Conservation (phyloP, 2,329 filamentous ascomycete genomes). For the Beauveria australis region DNA sequence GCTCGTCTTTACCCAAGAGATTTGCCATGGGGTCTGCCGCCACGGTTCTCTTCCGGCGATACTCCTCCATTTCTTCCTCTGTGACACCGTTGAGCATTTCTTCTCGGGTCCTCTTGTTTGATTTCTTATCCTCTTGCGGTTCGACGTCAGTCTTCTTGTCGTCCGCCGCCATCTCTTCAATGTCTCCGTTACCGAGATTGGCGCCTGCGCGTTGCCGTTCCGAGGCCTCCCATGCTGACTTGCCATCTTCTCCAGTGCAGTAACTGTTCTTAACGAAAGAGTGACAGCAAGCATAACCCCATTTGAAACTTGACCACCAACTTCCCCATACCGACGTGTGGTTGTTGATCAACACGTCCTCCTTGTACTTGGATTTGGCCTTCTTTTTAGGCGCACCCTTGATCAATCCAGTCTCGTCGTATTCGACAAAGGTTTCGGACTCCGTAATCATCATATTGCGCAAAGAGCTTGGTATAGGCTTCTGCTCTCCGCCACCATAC, state of each 20-base stretch:
- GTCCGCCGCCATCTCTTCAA: constrained; percentile 17
- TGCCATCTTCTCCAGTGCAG: constrained; percentile 88
- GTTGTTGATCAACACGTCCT: constrained; percentile 83
- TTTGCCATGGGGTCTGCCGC: constrained; percentile 83
- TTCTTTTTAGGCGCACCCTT: constrained; percentile 74
- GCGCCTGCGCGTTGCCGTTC: constrained; percentile 50
- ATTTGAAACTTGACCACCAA: constrained; percentile 93
- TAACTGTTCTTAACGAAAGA: constrained; percentile 94
- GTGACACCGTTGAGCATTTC: constrained; percentile 72
- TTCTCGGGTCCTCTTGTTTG: constrained; percentile 66
- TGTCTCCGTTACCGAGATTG: constrained; percentile 21
- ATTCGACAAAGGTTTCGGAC: constrained; percentile 84
- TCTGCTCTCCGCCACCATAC: constrained; percentile 63
- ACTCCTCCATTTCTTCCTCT: constrained; percentile 80
- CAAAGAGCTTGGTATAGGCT: constrained; percentile 49
- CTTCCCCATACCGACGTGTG: constrained; percentile 91
- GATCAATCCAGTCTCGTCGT: constrained; percentile 81
- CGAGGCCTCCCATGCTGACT: constrained; percentile 68
- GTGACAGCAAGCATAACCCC: constrained; percentile 95
- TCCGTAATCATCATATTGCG: constrained; percentile 64
- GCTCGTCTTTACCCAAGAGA: constrained; percentile 65
- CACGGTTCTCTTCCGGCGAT: constrained; percentile 64
- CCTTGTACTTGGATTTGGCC: constrained; percentile 83
- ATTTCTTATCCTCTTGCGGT: constrained; percentile 20
- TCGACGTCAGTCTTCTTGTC: constrained; percentile 24